These are phyloP conservation scores for Meredithiella fracta DNA, from an alignment of 2,329 filamentous ascomycete genomes.

Conservation along the genomic window DNA sequence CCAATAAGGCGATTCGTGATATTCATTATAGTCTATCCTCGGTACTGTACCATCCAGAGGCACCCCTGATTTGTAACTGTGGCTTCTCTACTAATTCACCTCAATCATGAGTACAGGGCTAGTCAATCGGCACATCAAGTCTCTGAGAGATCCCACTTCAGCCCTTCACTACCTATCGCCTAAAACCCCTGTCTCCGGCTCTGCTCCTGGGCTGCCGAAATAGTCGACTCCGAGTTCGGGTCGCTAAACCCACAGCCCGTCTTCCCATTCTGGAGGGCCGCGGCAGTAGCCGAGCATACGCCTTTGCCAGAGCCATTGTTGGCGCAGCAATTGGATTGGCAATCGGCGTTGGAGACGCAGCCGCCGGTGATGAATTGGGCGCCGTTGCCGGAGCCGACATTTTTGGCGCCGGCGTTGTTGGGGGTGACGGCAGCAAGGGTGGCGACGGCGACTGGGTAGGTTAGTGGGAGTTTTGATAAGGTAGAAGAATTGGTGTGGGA, in stretches of 20 bases:
- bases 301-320: constrained; percentile 17
- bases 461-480: background rate
- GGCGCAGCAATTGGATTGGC: constrained; percentile 20
- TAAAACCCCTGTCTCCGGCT: constrained; percentile 15
- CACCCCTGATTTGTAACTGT: too few relatives aligned
- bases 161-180: too few relatives aligned
- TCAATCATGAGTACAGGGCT: too few relatives aligned
- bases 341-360: constrained; percentile 20
- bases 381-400: constrained; percentile 18
- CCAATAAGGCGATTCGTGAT: too few relatives aligned
- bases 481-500: background rate
- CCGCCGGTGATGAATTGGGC: constrained; percentile 21
- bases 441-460: constrained; percentile 14
- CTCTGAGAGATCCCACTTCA: too few relatives aligned
- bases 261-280: constrained; percentile 20
- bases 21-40: too few relatives aligned
- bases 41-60: too few relatives aligned
- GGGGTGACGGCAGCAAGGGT: constrained; percentile 17
- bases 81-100: too few relatives aligned
- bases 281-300: constrained; percentile 20
- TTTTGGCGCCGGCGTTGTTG: constrained; percentile 18
- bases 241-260: constrained; percentile 21
- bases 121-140: too few relatives aligned
- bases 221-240: constrained; percentile 12
- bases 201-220: constrained; percentile 14